phyloP scores from a whole-genome alignment of 2,329 filamentous ascomycete species.

The Xylariales sp. region DNA sequence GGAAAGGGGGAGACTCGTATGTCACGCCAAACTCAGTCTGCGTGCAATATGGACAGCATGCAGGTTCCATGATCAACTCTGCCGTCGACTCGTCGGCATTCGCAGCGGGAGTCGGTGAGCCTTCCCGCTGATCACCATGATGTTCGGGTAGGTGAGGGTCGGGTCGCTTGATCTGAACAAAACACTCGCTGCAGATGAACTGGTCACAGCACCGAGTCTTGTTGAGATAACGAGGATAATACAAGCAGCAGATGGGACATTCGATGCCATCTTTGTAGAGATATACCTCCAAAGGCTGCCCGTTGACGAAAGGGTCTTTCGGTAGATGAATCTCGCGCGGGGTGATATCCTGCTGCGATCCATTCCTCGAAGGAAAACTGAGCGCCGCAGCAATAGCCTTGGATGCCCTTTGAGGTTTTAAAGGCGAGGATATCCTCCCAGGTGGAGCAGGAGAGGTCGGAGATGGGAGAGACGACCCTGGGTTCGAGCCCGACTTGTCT shows the following conservation, averaged over 20 bases:
- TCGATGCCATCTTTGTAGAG: slow-evolving; percentile 88
- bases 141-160: slow-evolving; percentile 76
- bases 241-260: slow-evolving; percentile 94
- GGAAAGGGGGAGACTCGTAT: slow-evolving; percentile 84
- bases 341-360: slow-evolving; percentile 64
- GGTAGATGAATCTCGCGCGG: slow-evolving; percentile 78
- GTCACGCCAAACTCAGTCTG: slow-evolving; percentile 95
- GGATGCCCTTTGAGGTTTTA: slow-evolving; percentile 78
- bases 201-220: slow-evolving; percentile 94
- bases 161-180: slow-evolving; percentile 88
- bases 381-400: slow-evolving; percentile 85
- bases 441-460: slow-evolving; percentile 44
- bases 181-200: slow-evolving; percentile 95
- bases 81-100: slow-evolving; percentile 49
- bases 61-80: slow-evolving; percentile 82
- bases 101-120: slow-evolving; percentile 18
- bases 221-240: slow-evolving; percentile 92
- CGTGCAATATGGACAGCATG: slow-evolving; percentile 90
- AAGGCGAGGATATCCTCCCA: slow-evolving; percentile 53
- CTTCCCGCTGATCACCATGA: slow-evolving; percentile 38
- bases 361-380: slow-evolving; percentile 67
- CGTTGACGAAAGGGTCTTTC: slow-evolving; percentile 83
- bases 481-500: slow-evolving; percentile 59
- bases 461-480: slow-evolving; percentile 56
- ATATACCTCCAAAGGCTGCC: slow-evolving; percentile 88